phyloP scores from a whole-genome alignment of 768 basidiomycete species.

The Suillus alpinus region DNA sequence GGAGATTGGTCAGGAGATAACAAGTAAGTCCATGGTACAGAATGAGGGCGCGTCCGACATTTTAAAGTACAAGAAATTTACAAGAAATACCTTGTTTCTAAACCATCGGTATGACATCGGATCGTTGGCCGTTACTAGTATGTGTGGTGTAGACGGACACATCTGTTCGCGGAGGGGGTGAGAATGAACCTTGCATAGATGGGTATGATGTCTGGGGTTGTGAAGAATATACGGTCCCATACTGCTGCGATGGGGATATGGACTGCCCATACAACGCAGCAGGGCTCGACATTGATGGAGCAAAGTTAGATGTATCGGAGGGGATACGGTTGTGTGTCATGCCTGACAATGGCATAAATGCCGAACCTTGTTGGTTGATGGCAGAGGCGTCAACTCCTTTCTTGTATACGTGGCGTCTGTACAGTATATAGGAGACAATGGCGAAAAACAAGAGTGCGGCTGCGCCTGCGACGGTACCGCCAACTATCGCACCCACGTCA shows the following conservation, averaged over 20 bases:
- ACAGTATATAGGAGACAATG: constrained; percentile 16
- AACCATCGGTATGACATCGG: constrained; percentile 20
- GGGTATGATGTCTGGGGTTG: background rate
- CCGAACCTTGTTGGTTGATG: background rate
- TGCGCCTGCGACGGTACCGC: constrained; percentile 20
- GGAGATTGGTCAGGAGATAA: background rate
- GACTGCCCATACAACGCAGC: background rate
- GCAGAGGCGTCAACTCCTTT: background rate
- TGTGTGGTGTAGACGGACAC: constrained; percentile 10
- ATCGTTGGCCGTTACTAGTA: background rate
- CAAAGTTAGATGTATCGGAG: constrained; percentile 13
- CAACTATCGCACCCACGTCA: constrained; percentile 22
- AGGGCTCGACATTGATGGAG: background rate
- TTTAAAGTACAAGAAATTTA: background rate
- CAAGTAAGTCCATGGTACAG: background rate
- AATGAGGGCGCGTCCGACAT: background rate
- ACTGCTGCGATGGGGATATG: background rate
- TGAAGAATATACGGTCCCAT: background rate
- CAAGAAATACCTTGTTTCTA: background rate
- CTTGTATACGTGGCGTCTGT: constrained; percentile 7
- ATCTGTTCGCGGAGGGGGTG: constrained; percentile 15
- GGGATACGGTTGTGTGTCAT: constrained; percentile 9
- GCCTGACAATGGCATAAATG: background rate
- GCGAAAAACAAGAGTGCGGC: constrained; percentile 16
- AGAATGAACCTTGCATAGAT: background rate